phyloP scores from a whole-genome alignment of 768 basidiomycete genomes.

The Boletus speciosus region DNA sequence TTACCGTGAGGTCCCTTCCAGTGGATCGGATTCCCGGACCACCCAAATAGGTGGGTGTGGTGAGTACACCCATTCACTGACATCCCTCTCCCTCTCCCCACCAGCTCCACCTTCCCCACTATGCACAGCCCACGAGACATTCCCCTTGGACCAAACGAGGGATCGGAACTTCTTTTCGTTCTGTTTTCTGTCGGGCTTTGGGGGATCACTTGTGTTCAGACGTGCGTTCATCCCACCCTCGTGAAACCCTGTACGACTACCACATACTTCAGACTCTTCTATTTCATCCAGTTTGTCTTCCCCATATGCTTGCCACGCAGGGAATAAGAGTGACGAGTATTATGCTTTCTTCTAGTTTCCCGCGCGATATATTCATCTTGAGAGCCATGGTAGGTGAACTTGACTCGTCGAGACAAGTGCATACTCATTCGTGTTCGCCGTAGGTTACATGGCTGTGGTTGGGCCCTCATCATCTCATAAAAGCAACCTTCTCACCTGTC shows the following conservation, averaged over 20 bases:
- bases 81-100: not conserved
- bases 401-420: not conserved
- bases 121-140: not conserved
- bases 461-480: not conserved
- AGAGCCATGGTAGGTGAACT: conserved; percentile 10
- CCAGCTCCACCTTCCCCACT: not conserved
- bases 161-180: conserved; percentile 15
- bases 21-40: not conserved
- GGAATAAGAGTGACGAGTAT: not conserved
- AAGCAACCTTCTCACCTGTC: not conserved
- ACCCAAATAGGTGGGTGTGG: not conserved
- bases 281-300: conserved; percentile 17
- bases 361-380: not conserved
- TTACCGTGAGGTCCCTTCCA: not conserved
- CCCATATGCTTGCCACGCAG: not conserved
- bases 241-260: not conserved
- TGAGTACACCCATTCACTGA: not conserved
- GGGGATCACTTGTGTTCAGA: conserved; percentile 23
- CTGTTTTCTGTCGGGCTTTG: conserved; percentile 21
- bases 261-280: conserved; percentile 9
- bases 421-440: not conserved
- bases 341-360: conserved; percentile 1
- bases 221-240: conserved; percentile 8
- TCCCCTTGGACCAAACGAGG: conserved; percentile 3
- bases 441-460: conserved; percentile 21